Base-by-base conservation (phyloP, 306 rosid species). In the Prunus fruticosa region DNA sequence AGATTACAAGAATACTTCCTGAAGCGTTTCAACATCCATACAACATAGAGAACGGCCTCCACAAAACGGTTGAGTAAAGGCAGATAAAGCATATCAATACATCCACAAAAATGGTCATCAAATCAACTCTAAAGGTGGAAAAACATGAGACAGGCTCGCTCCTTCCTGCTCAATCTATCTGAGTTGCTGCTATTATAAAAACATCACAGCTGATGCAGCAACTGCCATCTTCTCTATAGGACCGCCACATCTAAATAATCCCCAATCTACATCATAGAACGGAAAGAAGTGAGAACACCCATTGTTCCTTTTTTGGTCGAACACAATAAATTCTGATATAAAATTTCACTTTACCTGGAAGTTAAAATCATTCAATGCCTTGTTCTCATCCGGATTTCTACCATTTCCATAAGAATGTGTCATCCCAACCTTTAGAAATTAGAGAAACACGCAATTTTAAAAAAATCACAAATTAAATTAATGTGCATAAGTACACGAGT, bases 201-300 rank as follows among this genome's bases (percentile, higher is more conserved):
- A 12, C 54, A 22, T 65, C 72, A 54, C 9, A 12, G 53, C 78
- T 41, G 41, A 20, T 68, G 46, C 70, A 46, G 32, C 30, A 9
- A 22, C 32, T 47, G 43, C 43, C 53, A 60, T 18, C 23, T 54
- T 72, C 58, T 78, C 83, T 74, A 87, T 20, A 87, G 76, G 34
- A 82, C 79, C 30, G 91, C 91, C 67, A 87, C 91, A 74, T 84
- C 91, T 86, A 87, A 72, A 78, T 84, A 84, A 73, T 87, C 88
- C 69, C 91, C 91, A 18, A 87, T 84, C 91, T 87, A 78, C 79
- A 70, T 53, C 16, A 67, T 15, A 64, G 58, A 82, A 53, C 32
- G 20, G 41, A 70, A 54, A 46, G 66, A 66, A n/a, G 34, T 70
- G 64, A 84, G 77, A 67, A 69, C 25, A 28, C n/a, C 14, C 56